These are phyloP conservation scores for Colletotrichum scovillei DNA, from an alignment of 2,329 filamentous ascomycete species.

Conservation along the genomic window DNA sequence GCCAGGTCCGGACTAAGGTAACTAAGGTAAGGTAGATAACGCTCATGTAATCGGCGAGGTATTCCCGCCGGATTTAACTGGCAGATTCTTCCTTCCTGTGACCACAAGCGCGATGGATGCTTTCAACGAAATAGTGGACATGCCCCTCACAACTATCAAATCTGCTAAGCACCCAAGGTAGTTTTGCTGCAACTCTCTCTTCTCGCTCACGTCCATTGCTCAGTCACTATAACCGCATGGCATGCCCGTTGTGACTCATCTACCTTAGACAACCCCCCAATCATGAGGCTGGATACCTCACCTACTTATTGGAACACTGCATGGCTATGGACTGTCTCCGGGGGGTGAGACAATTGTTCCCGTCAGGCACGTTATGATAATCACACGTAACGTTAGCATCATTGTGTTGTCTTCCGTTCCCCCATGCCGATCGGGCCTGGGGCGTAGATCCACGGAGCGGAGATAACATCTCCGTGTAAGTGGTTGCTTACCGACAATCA, in stretches of 20 bases:
- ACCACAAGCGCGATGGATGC: neutral
- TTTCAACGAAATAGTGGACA: neutral
- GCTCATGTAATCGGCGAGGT: constrained; percentile 5
- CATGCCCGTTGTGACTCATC: neutral
- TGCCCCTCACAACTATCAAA: neutral
- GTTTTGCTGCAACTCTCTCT: neutral
- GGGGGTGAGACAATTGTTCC: neutral
- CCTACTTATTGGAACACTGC: neutral
- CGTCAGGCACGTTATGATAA: constrained; percentile 2
- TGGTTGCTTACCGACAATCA: neutral
- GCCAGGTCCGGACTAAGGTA: too few species aligned
- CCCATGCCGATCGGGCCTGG: neutral
- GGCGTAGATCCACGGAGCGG: constrained; percentile 6
- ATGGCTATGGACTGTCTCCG: neutral
- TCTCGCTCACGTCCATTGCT: neutral
- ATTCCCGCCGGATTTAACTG: constrained; percentile 7
- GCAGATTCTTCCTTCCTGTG: neutral
- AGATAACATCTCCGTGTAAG: constrained; percentile 13
- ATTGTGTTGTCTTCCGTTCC: neutral
- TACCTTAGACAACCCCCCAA: neutral
- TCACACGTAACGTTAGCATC: constrained; percentile 11
- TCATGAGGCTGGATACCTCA: neutral
- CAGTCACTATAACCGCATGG: neutral
- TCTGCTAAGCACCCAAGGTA: neutral
- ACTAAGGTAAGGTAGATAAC: neutral